Conservation (phyloP, 768 basidiomycete genomes). For the Harrya chromipes region DNA sequence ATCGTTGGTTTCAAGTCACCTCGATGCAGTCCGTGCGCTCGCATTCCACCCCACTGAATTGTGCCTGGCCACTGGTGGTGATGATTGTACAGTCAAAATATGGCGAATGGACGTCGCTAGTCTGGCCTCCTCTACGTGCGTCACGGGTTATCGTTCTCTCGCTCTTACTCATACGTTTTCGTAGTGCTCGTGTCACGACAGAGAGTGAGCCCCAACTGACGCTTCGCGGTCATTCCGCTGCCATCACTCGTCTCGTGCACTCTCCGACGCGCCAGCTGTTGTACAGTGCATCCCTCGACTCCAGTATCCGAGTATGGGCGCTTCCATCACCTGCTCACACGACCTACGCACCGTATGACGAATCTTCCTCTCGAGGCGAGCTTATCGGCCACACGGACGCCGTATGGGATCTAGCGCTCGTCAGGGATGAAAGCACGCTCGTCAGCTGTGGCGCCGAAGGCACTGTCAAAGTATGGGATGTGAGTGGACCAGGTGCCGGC, state of each 20-base stretch:
- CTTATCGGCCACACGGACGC: conserved; percentile 94
- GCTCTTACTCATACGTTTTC: conserved; percentile 5
- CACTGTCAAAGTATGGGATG: conserved; percentile 91
- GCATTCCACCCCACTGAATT: conserved; percentile 87
- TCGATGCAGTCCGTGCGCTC: conserved; percentile 88
- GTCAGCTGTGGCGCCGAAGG: conserved; percentile 93
- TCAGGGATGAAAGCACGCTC: conserved; percentile 78
- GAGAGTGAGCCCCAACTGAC: conserved; percentile 94
- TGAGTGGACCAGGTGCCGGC: conserved; percentile 58
- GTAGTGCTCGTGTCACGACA: conserved; percentile 65
- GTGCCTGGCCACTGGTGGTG: conserved; percentile 88
- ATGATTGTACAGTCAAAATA: conserved; percentile 93
- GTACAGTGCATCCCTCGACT: conserved; percentile 92
- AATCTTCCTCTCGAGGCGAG: conserved; percentile 69
- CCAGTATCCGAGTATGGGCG: conserved; percentile 89
- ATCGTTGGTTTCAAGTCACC: conserved; percentile 54
- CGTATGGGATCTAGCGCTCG: conserved; percentile 91
- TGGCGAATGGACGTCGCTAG: conserved; percentile 85
- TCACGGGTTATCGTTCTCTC: conserved; percentile 18
- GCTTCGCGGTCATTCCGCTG: conserved; percentile 87
- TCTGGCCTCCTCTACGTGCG: conserved; percentile 76
- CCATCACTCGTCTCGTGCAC: conserved; percentile 83
- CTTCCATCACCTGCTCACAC: conserved; percentile 74
- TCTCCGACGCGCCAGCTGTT: conserved; percentile 72
- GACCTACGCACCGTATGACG: conserved; percentile 90